Conservation (phyloP, 129 eudicot genomes). For the Glebionis coronaria region DNA sequence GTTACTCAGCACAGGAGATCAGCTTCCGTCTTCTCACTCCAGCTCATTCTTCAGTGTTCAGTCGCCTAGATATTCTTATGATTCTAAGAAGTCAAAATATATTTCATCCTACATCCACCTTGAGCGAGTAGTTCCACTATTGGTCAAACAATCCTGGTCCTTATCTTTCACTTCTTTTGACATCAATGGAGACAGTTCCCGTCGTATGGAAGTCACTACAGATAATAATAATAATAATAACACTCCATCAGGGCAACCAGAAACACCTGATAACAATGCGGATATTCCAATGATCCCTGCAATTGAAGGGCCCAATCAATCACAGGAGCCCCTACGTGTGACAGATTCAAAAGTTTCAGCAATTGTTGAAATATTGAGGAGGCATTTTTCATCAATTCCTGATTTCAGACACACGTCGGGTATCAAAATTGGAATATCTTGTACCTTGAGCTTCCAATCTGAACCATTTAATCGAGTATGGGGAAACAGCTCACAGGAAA, state of each 20-base stretch:
- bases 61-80: constrained; percentile 51
- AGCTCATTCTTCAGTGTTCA: constrained; percentile 59
- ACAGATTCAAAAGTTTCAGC: constrained; percentile 87
- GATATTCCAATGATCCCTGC: constrained; percentile 33
- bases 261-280: constrained; percentile 24
- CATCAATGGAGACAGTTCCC: constrained; percentile 24
- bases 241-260: constrained; percentile 43
- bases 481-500: constrained; percentile 30
- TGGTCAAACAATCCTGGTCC: constrained; percentile 95
- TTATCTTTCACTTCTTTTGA: constrained; percentile 59
- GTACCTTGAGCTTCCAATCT: constrained; percentile 70
- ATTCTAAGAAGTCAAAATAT: constrained; percentile 48
- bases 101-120: constrained; percentile 76
- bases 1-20: constrained; percentile 59
- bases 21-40: constrained; percentile 60
- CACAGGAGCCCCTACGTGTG: constrained; percentile 79
- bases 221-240: no score
- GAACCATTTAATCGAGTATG: constrained; percentile 49
- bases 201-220: constrained; percentile 49
- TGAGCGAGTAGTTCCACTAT: constrained; percentile 63
- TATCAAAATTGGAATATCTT: constrained; percentile 66
- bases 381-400: constrained; percentile 74
- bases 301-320: constrained; percentile 42
- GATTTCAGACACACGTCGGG: constrained; percentile 81
- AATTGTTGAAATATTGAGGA: constrained; percentile 63